Base-by-base conservation (phyloP, 1,139 yeast genomes). In the Suhomyces choctaworum region DNA sequence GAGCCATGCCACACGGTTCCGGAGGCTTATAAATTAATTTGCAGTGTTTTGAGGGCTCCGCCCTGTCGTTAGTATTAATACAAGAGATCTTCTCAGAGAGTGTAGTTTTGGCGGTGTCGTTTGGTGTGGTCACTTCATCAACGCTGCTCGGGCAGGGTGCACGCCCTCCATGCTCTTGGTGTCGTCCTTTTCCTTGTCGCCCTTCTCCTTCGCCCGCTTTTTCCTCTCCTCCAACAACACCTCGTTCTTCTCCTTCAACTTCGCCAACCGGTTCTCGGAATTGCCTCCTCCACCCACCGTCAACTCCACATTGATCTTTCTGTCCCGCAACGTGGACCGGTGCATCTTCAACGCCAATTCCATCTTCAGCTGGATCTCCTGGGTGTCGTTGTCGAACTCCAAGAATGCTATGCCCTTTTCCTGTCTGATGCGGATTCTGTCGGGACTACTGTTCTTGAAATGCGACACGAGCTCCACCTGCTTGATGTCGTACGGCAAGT, bases 231-330 rank as follows among this genome's bases (percentile, higher is more conserved):
- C 80, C 27, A 72, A 71, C 47, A 88, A 64, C 51, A 82, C 82
- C 34, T 78, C 84, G 57, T 90, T 89, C 70, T 92, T 90, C 34
- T 75, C 78, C 54, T 78, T 78, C 50, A 92, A 73, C 63, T 92
- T 92, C 31, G 75, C 74, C 39, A 78, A 55, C 48, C 98, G 71
- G 25, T 67, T 71, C 37, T 73, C 71, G 6, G 95, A 81, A 59
- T 90, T 90, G 33, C 98, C 98, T 28, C 98, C 98, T 30, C 98
- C 98, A 34, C 98, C 98, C 31, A 88, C 98, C 2, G 97, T 92
- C 51, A 92, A 73, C 61, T 92, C 98, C 22, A 92, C 97, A 54
- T 92, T 92, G 53, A 92, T 88, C 56, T 80, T 85, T 46, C 96
- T 73, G 37, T 76, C 72, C 42, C 78, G 73, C 41, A 90, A 58